Percentiles rank a stretch among this genome's conserved stretches.
Conservation (phyloP, 371 early-diverging fungal species). For the Saksenaea oblongispora region DNA sequence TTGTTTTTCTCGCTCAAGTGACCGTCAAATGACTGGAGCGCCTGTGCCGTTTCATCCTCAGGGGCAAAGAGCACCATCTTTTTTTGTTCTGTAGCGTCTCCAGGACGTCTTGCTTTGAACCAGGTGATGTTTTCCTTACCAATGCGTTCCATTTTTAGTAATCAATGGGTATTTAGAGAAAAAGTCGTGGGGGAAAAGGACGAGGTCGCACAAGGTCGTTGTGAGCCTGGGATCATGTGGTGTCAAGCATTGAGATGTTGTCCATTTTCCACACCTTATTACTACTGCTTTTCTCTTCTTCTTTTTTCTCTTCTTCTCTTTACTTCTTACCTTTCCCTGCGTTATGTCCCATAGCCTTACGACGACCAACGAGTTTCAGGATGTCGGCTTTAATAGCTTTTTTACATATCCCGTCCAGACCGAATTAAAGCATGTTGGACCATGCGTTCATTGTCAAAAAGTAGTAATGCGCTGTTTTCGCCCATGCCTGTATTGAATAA, state of each 20-base stretch:
- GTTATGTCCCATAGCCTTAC: background rate
- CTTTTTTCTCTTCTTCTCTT: background rate
- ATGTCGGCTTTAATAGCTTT: background rate
- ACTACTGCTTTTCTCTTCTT: background rate
- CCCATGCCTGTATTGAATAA: background rate
- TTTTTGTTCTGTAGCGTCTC: no score
- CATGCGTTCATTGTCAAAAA: constrained; percentile 1
- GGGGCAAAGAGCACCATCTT: no score
- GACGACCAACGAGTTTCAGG: background rate
- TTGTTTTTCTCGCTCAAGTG: no score
- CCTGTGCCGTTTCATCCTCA: no score
- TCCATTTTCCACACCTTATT: background rate
- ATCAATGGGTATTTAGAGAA: no score
- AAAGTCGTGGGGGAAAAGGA: no score
- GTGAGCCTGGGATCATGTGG: background rate
- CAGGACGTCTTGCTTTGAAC: no score
- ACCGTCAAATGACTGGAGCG: no score
- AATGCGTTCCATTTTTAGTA: no score
- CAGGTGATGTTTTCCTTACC: no score
- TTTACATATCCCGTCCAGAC: background rate
- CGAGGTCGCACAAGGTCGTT: background rate
- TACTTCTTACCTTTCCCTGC: background rate
- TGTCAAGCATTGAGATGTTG: background rate
- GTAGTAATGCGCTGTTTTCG: background rate
- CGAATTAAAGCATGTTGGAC: background rate